A percentile compares a stretch with the other conserved stretches of the same genome.
Conservation (phyloP, 352 stramenopile genomes). For the Phytophthora fragariae region DNA sequence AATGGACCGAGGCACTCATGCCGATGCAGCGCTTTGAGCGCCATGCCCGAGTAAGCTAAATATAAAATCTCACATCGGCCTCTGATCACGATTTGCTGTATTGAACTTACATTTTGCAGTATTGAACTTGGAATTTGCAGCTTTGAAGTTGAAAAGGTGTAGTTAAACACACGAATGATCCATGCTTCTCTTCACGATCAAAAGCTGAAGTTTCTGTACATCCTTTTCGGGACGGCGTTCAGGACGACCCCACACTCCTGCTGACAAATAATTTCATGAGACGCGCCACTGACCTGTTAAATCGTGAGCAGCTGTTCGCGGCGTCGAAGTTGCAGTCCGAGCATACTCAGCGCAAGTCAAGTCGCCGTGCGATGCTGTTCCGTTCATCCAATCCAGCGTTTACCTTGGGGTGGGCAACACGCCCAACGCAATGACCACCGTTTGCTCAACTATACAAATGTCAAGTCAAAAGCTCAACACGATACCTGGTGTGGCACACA, state of each 20-base stretch:
- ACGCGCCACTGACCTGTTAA: constrained; percentile 1
- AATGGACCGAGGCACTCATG: no score
- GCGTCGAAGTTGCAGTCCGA: constrained; percentile 2
- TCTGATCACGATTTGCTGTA: no score
- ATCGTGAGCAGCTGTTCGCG: not conserved
- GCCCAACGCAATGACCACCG: not conserved
- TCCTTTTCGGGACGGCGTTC: not conserved
- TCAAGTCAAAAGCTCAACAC: not conserved
- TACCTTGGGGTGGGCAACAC: not conserved
- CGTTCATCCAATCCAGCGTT: constrained; percentile 4
- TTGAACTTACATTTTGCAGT: no score
- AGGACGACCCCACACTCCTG: no score
- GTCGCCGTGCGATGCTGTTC: not conserved
- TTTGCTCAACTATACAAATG: not conserved
- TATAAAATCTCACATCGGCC: no score
- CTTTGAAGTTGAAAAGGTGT: no score
- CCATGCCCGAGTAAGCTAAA: no score
- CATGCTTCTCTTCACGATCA: no score
- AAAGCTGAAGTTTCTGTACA: not conserved
- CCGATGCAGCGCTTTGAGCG: no score
- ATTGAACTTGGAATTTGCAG: no score
- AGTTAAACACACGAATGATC: no score
- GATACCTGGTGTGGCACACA: not conserved
- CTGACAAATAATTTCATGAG: not conserved
- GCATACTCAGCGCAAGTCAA: not conserved